Conservation (phyloP, 2,329 filamentous ascomycete genomes). For the Pestalotiopsis sp. region DNA sequence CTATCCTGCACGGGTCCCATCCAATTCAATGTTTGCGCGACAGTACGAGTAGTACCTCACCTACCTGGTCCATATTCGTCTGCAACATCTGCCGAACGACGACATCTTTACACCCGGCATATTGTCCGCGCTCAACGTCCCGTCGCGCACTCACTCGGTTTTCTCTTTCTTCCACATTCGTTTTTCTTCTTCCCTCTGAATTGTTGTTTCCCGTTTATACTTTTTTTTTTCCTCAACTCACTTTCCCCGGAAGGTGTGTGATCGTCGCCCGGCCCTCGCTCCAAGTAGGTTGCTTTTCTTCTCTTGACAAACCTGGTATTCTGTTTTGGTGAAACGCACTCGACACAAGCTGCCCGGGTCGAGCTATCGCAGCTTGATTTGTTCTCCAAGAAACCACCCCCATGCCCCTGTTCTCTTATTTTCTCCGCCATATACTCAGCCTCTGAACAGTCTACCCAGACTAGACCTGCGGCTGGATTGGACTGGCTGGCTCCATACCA, state of each 20-base stretch:
- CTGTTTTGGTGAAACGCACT: conserved; percentile 29
- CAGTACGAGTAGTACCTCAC: conserved; percentile 1
- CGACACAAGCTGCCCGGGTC: conserved; percentile 24
- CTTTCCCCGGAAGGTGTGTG: neutral
- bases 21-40: conserved; percentile 23
- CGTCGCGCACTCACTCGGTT: conserved; percentile 4
- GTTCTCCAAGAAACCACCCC: conserved; percentile 6
- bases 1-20: conserved; percentile 27
- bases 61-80: neutral
- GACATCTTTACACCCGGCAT: neutral
- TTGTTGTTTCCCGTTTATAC: conserved; percentile 2
- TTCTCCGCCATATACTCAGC: neutral
- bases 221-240: conserved; percentile 4
- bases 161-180: neutral
- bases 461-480: neutral
- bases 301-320: conserved; percentile 19
- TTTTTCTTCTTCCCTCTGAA: neutral
- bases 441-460: neutral
- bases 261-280: neutral
- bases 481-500: neutral
- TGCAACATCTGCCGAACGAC: conserved; percentile 1
- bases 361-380: conserved; percentile 20
- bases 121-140: neutral
- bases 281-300: conserved; percentile 2
- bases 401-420: conserved; percentile 15